Evolutionary conservation across 2,329 filamentous ascomycete species (phyloP).

Genomic region (Fusarium torreyae): DNA sequence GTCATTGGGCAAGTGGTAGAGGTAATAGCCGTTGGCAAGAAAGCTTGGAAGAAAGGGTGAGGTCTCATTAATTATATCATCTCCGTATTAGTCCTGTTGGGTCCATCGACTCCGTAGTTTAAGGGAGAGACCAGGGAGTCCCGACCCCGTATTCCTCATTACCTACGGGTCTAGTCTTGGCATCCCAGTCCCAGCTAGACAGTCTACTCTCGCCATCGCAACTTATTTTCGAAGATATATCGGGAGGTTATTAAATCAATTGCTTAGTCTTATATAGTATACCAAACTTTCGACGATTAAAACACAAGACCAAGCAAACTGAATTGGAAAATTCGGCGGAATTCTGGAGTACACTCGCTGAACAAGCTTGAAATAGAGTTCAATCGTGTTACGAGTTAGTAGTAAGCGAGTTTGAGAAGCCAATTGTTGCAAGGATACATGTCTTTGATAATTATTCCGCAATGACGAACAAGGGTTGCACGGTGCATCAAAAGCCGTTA

Average conservation of each 20-base stretch:
- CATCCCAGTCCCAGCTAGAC: neutral
- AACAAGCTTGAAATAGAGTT: slow-evolving; percentile 33
- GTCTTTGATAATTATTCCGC: slow-evolving; percentile 9
- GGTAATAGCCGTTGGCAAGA: neutral
- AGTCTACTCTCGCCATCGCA: too few species aligned
- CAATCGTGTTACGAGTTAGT: slow-evolving; percentile 19
- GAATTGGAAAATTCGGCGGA: neutral
- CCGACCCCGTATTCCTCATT: slow-evolving; percentile 10
- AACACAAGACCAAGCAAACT: neutral
- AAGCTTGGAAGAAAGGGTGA: neutral
- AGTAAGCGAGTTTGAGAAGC: slow-evolving; percentile 37
- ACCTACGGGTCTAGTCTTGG: slow-evolving; percentile 14
- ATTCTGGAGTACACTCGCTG: neutral
- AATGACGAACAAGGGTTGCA: slow-evolving; percentile 12
- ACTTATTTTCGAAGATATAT: too few species aligned
- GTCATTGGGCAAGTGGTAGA: slow-evolving; percentile 10
- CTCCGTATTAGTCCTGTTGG: neutral
- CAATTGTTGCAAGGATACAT: slow-evolving; percentile 8
- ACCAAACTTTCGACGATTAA: neutral
- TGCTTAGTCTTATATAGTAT: neutral
- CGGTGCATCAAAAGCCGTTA: slow-evolving; percentile 2
- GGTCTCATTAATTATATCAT: slow-evolving; percentile 5
- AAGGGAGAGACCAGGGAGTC: slow-evolving; percentile 21
- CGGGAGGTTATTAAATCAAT: neutral
- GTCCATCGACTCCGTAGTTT: slow-evolving; percentile 13